Evolutionary conservation across 2,329 filamentous ascomycete genomes (phyloP).

Genomic region (Cercospora sp.): DNA sequence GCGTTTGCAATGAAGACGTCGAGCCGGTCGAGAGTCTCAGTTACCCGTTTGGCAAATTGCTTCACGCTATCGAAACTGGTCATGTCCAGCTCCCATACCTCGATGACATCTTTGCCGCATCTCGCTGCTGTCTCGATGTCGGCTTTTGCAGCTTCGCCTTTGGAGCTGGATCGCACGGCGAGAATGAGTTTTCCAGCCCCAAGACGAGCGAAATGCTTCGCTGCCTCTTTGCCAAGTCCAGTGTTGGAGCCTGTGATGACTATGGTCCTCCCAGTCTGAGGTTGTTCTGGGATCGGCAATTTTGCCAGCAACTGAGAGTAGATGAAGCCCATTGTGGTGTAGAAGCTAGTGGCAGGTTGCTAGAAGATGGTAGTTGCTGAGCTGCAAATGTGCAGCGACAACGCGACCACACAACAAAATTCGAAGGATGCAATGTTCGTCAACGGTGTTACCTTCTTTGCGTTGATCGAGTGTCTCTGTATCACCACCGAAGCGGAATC

Average conservation of each 20-base stretch:
- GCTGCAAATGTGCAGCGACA: neutral
- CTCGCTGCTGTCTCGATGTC: slow-evolving; percentile 37
- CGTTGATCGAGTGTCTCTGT: neutral
- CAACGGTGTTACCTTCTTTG: neutral
- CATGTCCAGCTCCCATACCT: slow-evolving; percentile 49
- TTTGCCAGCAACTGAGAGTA: neutral
- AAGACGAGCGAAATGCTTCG: slow-evolving; percentile 18
- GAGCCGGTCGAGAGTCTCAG: slow-evolving; percentile 23
- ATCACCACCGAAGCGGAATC: neutral
- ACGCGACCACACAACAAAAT: neutral
- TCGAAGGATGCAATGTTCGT: neutral
- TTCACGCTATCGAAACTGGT: slow-evolving; percentile 38
- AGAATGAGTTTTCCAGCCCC: slow-evolving; percentile 39
- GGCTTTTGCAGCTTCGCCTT: slow-evolving; percentile 45
- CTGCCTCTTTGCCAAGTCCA: slow-evolving; percentile 57
- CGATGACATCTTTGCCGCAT: slow-evolving; percentile 34
- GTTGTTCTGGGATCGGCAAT: neutral
- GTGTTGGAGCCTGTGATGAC: slow-evolving; percentile 61
- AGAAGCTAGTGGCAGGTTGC: neutral
- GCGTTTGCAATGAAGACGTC: slow-evolving; percentile 35
- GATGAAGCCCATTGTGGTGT: neutral
- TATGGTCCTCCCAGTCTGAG: slow-evolving; percentile 10
- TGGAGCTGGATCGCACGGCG: slow-evolving; percentile 44
- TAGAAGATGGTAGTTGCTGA: neutral
- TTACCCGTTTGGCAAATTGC: slow-evolving; percentile 31